Conservation (phyloP, 768 basidiomycete species). For the Boletus rubroflammeus region DNA sequence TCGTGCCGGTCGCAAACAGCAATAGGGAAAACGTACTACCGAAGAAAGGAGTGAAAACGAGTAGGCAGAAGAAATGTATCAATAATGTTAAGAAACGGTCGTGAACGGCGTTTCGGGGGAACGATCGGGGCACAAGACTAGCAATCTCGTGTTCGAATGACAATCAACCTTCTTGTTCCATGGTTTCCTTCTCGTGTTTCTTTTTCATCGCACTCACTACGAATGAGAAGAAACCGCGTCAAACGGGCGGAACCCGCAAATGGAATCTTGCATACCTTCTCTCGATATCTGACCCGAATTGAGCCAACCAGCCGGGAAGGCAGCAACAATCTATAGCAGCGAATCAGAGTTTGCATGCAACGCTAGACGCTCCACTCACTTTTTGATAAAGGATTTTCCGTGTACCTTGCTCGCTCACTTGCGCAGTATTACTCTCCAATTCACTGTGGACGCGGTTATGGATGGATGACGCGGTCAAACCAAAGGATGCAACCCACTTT, state of each 20-base stretch:
- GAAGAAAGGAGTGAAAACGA: background rate
- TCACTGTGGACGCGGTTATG: slow-evolving; percentile 29
- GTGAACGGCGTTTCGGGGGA: background rate
- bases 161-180: slow-evolving; percentile 49
- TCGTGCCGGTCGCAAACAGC: background rate
- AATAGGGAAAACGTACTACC: background rate
- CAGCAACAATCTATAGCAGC: slow-evolving; percentile 58
- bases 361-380: slow-evolving; percentile 32
- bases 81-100: slow-evolving; percentile 20
- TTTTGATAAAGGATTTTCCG: slow-evolving; percentile 81
- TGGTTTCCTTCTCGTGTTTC: slow-evolving; percentile 66
- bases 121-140: background rate
- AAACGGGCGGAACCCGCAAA: background rate
- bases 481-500: slow-evolving; percentile 36
- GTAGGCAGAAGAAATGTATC: slow-evolving; percentile 1
- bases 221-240: background rate
- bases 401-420: slow-evolving; percentile 77
- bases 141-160: background rate
- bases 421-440: slow-evolving; percentile 64
- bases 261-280: slow-evolving; percentile 56
- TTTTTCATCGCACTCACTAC: slow-evolving; percentile 86
- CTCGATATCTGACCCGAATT: slow-evolving; percentile 82
- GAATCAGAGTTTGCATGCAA: background rate
- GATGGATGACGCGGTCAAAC: background rate
- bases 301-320: slow-evolving; percentile 83